A percentile compares a stretch with the other conserved stretches of the same genome.
phyloP scores from a whole-genome alignment of 371 early-diverging fungal genomes.

The Circinella umbellata region DNA sequence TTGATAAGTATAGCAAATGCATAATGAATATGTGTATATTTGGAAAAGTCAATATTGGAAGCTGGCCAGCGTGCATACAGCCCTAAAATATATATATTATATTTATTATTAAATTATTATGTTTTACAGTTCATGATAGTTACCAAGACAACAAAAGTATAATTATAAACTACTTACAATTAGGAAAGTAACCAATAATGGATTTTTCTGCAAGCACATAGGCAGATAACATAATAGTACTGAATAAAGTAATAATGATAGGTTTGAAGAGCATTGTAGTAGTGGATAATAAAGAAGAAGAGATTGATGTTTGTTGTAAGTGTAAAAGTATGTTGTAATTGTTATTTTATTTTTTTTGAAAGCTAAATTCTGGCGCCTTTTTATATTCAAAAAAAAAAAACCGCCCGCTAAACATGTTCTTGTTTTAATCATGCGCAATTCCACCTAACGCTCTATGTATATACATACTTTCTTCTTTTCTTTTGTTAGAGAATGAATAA shows the following conservation, averaged over 20 bases:
- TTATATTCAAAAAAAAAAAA: too few species aligned
- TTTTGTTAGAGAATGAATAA: too few species aligned
- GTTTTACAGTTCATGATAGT: too few species aligned
- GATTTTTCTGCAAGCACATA: conserved; percentile 24
- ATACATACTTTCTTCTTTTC: too few species aligned
- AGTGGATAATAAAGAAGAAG: too few species aligned
- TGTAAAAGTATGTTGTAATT: neutral
- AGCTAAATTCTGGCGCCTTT: too few species aligned
- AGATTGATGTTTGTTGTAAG: too few species aligned
- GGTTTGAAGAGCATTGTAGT: too few species aligned
- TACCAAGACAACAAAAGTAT: too few species aligned
- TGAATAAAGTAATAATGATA: neutral
- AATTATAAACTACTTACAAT: conserved; percentile 43
- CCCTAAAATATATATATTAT: conserved; percentile 17
- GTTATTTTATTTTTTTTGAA: neutral
- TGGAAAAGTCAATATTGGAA: conserved; percentile 45
- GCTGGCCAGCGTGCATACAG: conserved; percentile 34
- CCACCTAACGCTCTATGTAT: neutral
- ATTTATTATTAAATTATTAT: too few species aligned
- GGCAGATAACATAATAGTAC: neutral
- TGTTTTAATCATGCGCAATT: neutral
- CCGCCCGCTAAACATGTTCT: neutral
- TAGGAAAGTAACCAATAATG: conserved; percentile 46
- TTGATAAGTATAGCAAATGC: conserved; percentile 43
- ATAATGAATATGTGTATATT: conserved; percentile 67